Percentiles rank a stretch among this genome's conserved stretches.
phyloP scores from a whole-genome alignment of 805 yeast genomes.

The Trichomonascus vanleenenianus region DNA sequence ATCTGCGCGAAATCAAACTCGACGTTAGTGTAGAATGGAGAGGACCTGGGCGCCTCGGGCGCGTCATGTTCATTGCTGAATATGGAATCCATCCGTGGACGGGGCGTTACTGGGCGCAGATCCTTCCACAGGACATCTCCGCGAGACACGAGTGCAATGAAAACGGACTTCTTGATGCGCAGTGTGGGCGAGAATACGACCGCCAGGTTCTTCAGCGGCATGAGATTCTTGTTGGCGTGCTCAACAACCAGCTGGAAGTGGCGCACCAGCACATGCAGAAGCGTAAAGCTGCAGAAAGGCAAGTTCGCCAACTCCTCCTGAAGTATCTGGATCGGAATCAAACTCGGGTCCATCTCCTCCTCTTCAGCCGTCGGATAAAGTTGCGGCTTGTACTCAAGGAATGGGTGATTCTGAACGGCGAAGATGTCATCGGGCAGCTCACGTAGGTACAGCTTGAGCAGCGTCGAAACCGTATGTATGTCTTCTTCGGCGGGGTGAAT shows the following conservation, averaged over 20 bases:
- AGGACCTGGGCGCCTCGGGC: not conserved
- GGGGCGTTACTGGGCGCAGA: slow-evolving; percentile 5
- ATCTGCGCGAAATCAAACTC: not conserved
- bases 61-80: not conserved
- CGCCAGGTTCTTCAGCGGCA: slow-evolving; percentile 25
- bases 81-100: not conserved
- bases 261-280: slow-evolving; percentile 20
- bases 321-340: slow-evolving; percentile 9
- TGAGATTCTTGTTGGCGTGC: slow-evolving; percentile 17
- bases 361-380: not conserved
- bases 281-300: slow-evolving; percentile 17
- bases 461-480: slow-evolving; percentile 26
- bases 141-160: slow-evolving; percentile 18
- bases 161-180: slow-evolving; percentile 18
- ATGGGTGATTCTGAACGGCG: slow-evolving; percentile 9
- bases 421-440: slow-evolving; percentile 23
- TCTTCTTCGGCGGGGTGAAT: slow-evolving; percentile 20
- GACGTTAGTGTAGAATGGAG: not conserved
- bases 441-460: slow-evolving; percentile 24
- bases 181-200: slow-evolving; percentile 27
- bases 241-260: slow-evolving; percentile 21
- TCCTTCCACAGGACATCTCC: slow-evolving; percentile 14
- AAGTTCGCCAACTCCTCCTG: slow-evolving; percentile 13
- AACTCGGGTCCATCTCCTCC: not conserved
- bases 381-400: slow-evolving; percentile 4